These are phyloP conservation scores for Microdochium trichocladiopsis DNA, from an alignment of 2,329 filamentous ascomycete species.

Conservation along the genomic window DNA sequence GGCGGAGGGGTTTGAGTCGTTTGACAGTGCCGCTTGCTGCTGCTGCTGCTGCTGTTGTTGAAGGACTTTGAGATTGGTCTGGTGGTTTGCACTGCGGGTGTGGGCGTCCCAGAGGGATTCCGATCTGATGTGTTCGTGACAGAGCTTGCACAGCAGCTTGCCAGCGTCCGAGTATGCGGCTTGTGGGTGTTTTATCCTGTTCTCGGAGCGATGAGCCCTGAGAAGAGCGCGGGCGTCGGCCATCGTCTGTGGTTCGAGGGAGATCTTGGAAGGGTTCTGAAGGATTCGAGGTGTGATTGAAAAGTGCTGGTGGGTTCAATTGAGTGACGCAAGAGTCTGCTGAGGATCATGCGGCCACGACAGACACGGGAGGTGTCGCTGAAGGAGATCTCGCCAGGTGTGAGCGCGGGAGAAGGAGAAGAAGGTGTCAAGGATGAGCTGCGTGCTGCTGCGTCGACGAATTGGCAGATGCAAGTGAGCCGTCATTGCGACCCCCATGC, in stretches of 20 bases:
- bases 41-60: slow-evolving; percentile 11
- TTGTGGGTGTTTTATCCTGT: slow-evolving; percentile 64
- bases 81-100: slow-evolving; percentile 40
- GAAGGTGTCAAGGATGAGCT: background rate
- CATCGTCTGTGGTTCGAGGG: slow-evolving; percentile 41
- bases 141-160: slow-evolving; percentile 61
- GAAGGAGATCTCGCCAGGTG: no score
- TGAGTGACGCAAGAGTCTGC: background rate
- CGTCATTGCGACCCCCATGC: background rate
- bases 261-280: no score
- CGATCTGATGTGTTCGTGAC: slow-evolving; percentile 56
- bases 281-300: background rate
- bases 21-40: slow-evolving; percentile 6
- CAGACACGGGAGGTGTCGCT: no score
- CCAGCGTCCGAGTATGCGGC: slow-evolving; percentile 62
- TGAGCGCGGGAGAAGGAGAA: slow-evolving; percentile 1
- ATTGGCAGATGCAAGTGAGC: background rate
- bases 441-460: no score
- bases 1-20: slow-evolving; percentile 3
- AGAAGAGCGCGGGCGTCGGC: slow-evolving; percentile 74
- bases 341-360: no score
- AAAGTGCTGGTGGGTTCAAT: background rate
- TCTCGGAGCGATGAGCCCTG: slow-evolving; percentile 67
- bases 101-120: slow-evolving; percentile 64
- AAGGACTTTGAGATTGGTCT: slow-evolving; percentile 22